Percentiles rank a stretch among this genome's conserved stretches.
Evolutionary conservation across 2,329 filamentous ascomycete genomes (phyloP).

Genomic region (Ustulina deusta): DNA sequence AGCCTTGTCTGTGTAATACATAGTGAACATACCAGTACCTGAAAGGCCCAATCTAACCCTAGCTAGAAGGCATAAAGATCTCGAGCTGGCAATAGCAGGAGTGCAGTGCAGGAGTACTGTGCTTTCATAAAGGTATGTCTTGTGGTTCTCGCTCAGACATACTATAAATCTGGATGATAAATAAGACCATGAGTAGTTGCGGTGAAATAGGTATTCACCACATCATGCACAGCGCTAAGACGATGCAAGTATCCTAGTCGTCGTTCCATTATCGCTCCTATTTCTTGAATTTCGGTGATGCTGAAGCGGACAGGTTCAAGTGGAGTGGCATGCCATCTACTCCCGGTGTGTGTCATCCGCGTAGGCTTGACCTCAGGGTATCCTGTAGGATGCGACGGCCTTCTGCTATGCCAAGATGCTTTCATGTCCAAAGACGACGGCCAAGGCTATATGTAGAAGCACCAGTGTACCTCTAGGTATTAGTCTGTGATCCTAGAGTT

Average conservation of each 20-base stretch:
- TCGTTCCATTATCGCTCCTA: neutral
- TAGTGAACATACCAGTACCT: no score
- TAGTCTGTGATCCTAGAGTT: constrained; percentile 7
- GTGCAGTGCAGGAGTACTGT: neutral
- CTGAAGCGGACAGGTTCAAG: neutral
- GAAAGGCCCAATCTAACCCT: constrained; percentile 19
- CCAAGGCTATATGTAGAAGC: constrained; percentile 16
- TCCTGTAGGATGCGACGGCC: constrained; percentile 5
- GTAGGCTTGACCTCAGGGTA: neutral
- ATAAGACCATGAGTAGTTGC: neutral
- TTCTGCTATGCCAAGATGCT: constrained; percentile 24
- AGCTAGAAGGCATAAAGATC: constrained; percentile 6
- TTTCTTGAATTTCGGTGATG: neutral
- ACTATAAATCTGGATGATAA: neutral
- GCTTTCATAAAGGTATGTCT: neutral
- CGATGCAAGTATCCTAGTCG: neutral
- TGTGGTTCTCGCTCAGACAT: neutral
- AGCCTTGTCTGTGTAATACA: neutral
- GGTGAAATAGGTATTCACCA: neutral
- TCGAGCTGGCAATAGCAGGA: constrained; percentile 14
- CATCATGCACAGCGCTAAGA: neutral
- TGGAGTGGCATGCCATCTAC: neutral
- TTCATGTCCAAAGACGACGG: constrained; percentile 14
- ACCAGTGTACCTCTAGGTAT: neutral
- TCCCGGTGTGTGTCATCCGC: neutral